Percentiles rank a stretch among this genome's conserved stretches.
These are phyloP conservation scores for Acaromyces ingoldii DNA, from an alignment of 1,284 basidiomycete species.

Conservation along the genomic window DNA sequence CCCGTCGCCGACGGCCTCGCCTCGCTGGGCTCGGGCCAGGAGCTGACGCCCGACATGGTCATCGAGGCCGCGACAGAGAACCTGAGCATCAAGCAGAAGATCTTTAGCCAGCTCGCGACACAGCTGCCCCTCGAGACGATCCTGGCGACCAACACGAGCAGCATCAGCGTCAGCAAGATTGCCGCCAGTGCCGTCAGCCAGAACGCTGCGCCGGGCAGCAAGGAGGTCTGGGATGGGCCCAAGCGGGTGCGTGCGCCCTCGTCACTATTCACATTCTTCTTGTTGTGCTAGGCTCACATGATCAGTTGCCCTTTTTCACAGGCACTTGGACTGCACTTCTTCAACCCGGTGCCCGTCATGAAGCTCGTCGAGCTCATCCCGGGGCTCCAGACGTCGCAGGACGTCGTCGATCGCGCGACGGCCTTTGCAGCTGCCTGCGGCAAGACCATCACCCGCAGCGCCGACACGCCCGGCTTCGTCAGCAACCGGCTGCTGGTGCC, in stretches of 20 bases:
- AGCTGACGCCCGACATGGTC: conserved; percentile 78
- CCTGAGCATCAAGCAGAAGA: conserved; percentile 69
- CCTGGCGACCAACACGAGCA: conserved; percentile 87
- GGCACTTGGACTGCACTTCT: conserved; percentile 73
- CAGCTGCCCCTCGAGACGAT: conserved; percentile 70
- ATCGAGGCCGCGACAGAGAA: conserved; percentile 92
- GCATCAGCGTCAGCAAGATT: conserved; percentile 89
- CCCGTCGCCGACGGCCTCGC: conserved; percentile 20
- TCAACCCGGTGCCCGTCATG: conserved; percentile 71
- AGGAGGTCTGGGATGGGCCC: conserved; percentile 28
- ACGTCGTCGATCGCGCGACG: conserved; percentile 70
- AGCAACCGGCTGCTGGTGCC: conserved; percentile 67
- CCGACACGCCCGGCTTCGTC: conserved; percentile 78
- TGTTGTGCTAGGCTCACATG: background rate
- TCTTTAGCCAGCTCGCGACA: conserved; percentile 70
- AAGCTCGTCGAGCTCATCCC: conserved; percentile 88
- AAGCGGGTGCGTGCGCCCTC: conserved; percentile 17
- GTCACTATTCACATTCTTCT: background rate
- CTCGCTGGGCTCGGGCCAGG: conserved; percentile 45
- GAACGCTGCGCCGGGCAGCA: conserved; percentile 25
- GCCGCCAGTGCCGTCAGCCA: conserved; percentile 58
- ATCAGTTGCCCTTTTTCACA: background rate
- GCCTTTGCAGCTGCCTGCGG: conserved; percentile 82
- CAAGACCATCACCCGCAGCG: conserved; percentile 57
- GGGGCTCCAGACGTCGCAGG: conserved; percentile 77